Percentiles rank a stretch among this genome's conserved stretches.
Evolutionary conservation across 225 moss, liverwort and hornwort genomes (phyloP).

Genomic region (Bryum argenteum): DNA sequence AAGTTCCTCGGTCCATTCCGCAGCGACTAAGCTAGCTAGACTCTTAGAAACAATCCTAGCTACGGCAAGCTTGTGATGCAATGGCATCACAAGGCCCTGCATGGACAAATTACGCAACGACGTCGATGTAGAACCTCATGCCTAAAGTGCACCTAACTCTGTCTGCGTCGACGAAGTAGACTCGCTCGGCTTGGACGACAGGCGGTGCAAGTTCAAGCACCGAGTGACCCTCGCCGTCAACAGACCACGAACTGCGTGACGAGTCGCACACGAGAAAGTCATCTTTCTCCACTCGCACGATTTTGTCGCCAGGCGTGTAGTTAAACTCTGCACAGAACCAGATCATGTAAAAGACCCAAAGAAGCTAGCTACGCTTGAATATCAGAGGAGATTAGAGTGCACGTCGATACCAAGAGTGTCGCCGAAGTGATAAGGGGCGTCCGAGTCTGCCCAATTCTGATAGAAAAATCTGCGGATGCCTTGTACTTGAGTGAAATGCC

Average conservation of each 20-base stretch:
- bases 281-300: not conserved
- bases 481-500: not conserved
- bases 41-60: too few relatives aligned
- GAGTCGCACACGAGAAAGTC: not conserved
- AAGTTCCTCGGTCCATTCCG: too few relatives aligned
- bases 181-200: not conserved
- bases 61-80: too few relatives aligned
- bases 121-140: conserved; percentile 8
- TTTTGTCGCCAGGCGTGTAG: not conserved
- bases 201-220: not conserved
- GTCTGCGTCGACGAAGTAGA: not conserved
- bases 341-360: too few relatives aligned
- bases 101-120: not conserved
- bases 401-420: conserved; percentile 19
- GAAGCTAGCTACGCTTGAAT: not conserved
- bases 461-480: not conserved
- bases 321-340: not conserved
- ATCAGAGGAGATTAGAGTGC: too few relatives aligned
- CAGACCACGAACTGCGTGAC: not conserved
- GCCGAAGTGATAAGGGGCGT: not conserved
- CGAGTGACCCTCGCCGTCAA: not conserved
- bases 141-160: not conserved
- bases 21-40: too few relatives aligned
- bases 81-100: too few relatives aligned
- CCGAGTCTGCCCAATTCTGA: not conserved